phyloP scores from a whole-genome alignment of 768 basidiomycete species.

The Boletus rex-veris region DNA sequence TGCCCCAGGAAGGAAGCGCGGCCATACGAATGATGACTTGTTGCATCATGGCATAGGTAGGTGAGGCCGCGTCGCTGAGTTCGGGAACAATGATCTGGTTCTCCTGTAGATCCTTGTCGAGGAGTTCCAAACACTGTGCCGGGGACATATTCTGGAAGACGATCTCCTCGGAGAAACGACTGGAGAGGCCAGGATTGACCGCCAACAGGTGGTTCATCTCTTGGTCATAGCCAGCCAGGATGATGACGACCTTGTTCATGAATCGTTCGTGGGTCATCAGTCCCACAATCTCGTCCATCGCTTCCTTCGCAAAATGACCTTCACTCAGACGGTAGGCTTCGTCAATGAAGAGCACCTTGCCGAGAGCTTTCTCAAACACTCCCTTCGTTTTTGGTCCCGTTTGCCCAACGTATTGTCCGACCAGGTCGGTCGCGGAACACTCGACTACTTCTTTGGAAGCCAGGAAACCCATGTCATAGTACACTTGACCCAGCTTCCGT shows the following conservation, averaged over 20 bases:
- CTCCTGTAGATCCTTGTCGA: slow-evolving; percentile 47
- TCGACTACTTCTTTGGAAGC: slow-evolving; percentile 52
- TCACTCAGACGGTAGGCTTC: slow-evolving; percentile 66
- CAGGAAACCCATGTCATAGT: slow-evolving; percentile 63
- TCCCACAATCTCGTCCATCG: slow-evolving; percentile 71
- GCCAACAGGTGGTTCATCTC: slow-evolving; percentile 61
- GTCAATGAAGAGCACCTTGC: slow-evolving; percentile 68
- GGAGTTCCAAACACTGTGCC: slow-evolving; percentile 48
- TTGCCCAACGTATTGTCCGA: slow-evolving; percentile 69
- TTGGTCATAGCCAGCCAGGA: slow-evolving; percentile 67
- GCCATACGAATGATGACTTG: slow-evolving; percentile 41
- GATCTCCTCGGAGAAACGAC: slow-evolving; percentile 66
- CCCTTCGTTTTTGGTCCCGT: slow-evolving; percentile 66
- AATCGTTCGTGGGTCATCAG: slow-evolving; percentile 57
- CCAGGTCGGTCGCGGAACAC: slow-evolving; percentile 68
- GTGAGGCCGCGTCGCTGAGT: slow-evolving; percentile 21
- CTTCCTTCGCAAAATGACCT: slow-evolving; percentile 68
- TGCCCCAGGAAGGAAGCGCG: slow-evolving; percentile 57
- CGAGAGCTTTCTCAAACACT: slow-evolving; percentile 61
- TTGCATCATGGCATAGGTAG: slow-evolving; percentile 31
- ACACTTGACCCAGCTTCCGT: slow-evolving; percentile 61
- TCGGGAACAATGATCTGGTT: slow-evolving; percentile 37
- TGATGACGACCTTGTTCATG: slow-evolving; percentile 59
- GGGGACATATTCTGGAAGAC: slow-evolving; percentile 53
- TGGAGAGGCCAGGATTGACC: slow-evolving; percentile 63